Evolutionary conservation across 495 filamentous ascomycete species (phyloP).

Genomic region (Talaromyces proteolyticus): DNA sequence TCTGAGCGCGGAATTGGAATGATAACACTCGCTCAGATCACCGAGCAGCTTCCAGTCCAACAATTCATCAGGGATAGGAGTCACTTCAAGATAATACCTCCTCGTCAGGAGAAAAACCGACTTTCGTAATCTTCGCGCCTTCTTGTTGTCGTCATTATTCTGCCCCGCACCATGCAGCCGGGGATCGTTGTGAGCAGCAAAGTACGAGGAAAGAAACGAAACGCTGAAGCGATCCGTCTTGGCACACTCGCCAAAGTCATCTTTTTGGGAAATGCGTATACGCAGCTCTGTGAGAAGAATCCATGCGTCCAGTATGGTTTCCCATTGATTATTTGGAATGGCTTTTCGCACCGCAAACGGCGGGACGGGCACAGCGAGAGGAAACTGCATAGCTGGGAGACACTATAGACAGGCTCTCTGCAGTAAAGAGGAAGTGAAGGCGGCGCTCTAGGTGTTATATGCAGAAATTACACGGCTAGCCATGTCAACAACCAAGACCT

Average conservation of each 20-base stretch:
- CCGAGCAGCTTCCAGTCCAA: conserved; percentile 34
- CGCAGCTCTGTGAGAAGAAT: conserved; percentile 55
- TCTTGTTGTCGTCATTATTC: conserved; percentile 28
- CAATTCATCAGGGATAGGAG: conserved; percentile 16
- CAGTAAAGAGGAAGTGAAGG: neutral
- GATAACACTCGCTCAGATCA: conserved; percentile 33
- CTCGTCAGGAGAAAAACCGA: conserved; percentile 56
- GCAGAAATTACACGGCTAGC: too few relatives aligned
- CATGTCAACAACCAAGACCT: too few relatives aligned
- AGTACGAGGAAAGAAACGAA: conserved; percentile 58
- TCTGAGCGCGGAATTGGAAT: conserved; percentile 30
- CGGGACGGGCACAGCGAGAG: conserved; percentile 71
- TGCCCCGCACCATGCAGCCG: conserved; percentile 14
- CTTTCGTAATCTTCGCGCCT: conserved; percentile 50
- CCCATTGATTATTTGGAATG: conserved; percentile 68
- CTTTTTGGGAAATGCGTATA: conserved; percentile 48
- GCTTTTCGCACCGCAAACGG: conserved; percentile 57
- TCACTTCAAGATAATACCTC: conserved; percentile 24
- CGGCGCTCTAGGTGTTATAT: too few relatives aligned
- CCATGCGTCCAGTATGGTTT: conserved; percentile 74
- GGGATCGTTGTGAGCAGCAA: conserved; percentile 23
- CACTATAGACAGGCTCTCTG: neutral
- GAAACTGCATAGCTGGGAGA: conserved; percentile 31
- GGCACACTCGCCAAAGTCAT: conserved; percentile 42
- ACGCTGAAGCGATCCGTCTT: conserved; percentile 48